Evolutionary conservation across 768 basidiomycete genomes (phyloP).

Genomic region (Omphalotus guepiniiformis): DNA sequence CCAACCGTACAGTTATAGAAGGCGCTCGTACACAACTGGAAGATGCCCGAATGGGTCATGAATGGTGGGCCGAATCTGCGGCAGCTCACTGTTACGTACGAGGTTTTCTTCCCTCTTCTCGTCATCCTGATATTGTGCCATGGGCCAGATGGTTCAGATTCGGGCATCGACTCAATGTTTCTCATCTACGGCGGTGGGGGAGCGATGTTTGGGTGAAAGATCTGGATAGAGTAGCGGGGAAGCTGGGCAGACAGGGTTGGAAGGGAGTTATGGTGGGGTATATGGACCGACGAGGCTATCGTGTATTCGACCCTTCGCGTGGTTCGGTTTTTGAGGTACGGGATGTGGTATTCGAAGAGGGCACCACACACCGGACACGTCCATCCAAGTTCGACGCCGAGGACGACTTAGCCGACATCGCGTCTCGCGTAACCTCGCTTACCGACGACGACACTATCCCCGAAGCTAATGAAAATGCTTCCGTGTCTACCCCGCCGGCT

Average conservation of each 20-base stretch:
- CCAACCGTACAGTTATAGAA: background rate
- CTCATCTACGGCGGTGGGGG: conserved; percentile 13
- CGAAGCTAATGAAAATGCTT: too few relatives aligned
- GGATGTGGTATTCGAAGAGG: conserved; percentile 12
- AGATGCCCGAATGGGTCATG: background rate
- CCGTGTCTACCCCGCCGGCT: too few relatives aligned
- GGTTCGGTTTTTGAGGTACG: conserved; percentile 8
- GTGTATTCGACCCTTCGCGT: conserved; percentile 3
- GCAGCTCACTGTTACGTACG: background rate
- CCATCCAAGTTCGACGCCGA: background rate
- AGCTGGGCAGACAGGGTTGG: conserved; percentile 13
- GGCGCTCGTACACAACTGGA: background rate
- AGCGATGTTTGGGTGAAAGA: conserved; percentile 13
- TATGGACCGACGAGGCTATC: conserved; percentile 13
- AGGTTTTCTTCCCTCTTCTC: background rate
- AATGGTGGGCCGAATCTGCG: background rate
- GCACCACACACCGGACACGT: background rate
- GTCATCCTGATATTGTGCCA: background rate
- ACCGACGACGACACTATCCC: too few relatives aligned
- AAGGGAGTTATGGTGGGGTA: conserved; percentile 14
- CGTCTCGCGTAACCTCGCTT: conserved; percentile 8
- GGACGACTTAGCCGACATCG: background rate
- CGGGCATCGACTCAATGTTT: conserved; percentile 8
- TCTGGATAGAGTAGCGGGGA: conserved; percentile 10
- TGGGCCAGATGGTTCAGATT: background rate